Percentiles rank a stretch among this genome's conserved stretches.
Evolutionary conservation across 1,139 yeast genomes (phyloP).

Genomic region (Candida tetrigidarum): DNA sequence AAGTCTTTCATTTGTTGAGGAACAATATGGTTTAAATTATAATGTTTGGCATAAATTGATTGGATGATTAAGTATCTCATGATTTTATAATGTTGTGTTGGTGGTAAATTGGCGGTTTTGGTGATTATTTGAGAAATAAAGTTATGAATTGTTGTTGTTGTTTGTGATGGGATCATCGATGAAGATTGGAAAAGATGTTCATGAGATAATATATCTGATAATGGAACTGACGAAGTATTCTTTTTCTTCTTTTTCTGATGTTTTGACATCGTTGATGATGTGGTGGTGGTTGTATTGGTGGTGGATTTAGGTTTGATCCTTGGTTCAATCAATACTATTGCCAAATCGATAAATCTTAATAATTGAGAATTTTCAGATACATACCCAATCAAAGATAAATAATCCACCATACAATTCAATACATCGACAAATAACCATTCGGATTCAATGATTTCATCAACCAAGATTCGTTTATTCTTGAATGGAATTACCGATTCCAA

Average conservation of each 20-base stretch:
- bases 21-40: constrained; percentile 28
- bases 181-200: constrained; percentile 62
- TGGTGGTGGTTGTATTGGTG: background rate
- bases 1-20: constrained; percentile 40
- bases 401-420: constrained; percentile 30
- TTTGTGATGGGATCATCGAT: constrained; percentile 39
- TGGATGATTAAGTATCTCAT: constrained; percentile 59
- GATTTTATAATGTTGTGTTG: constrained; percentile 66
- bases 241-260: constrained; percentile 48
- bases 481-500: constrained; percentile 61
- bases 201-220: constrained; percentile 76
- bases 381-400: constrained; percentile 34
- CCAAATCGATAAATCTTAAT: constrained; percentile 49
- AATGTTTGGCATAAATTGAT: constrained; percentile 37
- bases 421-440: constrained; percentile 37
- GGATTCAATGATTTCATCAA: constrained; percentile 30
- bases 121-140: constrained; percentile 56
- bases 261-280: constrained; percentile 19
- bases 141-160: constrained; percentile 42
- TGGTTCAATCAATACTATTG: constrained; percentile 49
- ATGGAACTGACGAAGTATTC: constrained; percentile 46
- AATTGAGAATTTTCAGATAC: constrained; percentile 44
- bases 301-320: too few relatives aligned
- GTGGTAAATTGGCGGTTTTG: constrained; percentile 57
- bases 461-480: constrained; percentile 40